phyloP scores from a whole-genome alignment of 768 basidiomycete genomes.

The Hysterangium stoloniferum region DNA sequence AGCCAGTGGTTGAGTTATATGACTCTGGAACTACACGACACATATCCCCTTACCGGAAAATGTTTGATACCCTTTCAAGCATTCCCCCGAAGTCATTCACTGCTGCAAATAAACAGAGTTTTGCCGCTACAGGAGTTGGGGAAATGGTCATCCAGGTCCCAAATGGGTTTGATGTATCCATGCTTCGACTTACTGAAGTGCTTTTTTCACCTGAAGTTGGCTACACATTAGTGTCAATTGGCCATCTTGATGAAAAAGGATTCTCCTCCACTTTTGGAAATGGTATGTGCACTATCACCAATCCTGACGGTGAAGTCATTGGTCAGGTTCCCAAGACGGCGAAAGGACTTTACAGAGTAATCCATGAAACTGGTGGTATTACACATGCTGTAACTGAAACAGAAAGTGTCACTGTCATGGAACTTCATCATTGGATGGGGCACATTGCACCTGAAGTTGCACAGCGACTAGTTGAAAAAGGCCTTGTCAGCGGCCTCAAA shows the following conservation, averaged over 20 bases:
- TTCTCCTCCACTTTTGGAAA: slow-evolving; percentile 21
- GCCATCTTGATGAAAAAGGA: slow-evolving; percentile 28
- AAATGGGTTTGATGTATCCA: not conserved
- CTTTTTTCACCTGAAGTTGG: not conserved
- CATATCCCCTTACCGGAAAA: slow-evolving; percentile 27
- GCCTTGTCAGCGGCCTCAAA: not conserved
- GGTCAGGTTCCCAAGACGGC: slow-evolving; percentile 11
- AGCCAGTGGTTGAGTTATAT: not conserved
- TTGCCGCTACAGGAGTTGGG: slow-evolving; percentile 26
- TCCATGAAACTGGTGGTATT: not conserved
- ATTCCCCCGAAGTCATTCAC: slow-evolving; percentile 23
- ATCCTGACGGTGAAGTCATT: slow-evolving; percentile 11
- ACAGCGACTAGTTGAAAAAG: slow-evolving; percentile 15
- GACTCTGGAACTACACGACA: slow-evolving; percentile 33
- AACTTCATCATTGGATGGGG: slow-evolving; percentile 28
- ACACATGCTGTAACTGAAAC: slow-evolving; percentile 19
- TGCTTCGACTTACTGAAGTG: not conserved
- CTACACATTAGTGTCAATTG: slow-evolving; percentile 14
- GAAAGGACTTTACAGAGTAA: not conserved
- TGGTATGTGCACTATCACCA: slow-evolving; percentile 13
- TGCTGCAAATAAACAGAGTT: slow-evolving; percentile 20
- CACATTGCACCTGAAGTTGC: slow-evolving; percentile 24
- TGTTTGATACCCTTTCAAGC: slow-evolving; percentile 23
- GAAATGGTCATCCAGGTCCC: slow-evolving; percentile 19
- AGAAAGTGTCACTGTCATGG: slow-evolving; percentile 18